Base-by-base conservation (phyloP, 495 filamentous ascomycete species). In the Neurospora discreta region DNA sequence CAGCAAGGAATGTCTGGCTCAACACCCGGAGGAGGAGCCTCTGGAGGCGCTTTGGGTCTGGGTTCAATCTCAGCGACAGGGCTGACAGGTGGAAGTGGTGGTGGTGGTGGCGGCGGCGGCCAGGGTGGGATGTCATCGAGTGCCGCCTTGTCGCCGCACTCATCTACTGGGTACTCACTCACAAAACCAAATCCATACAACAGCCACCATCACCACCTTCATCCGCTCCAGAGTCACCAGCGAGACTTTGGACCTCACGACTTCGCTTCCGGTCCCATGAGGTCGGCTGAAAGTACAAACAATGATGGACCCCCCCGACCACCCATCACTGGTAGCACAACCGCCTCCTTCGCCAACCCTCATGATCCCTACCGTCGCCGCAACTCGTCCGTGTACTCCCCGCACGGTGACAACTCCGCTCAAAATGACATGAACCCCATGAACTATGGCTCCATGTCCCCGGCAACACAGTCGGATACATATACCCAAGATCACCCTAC, bases 351-450 rank as follows among this genome's bases (percentile, higher is more conserved):
- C 52, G 15, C 52, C 52, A 33, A 60, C 52, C 52, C 23, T 30
- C 52, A 60, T 60, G 36, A 52, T 30, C 39, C 26, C 42, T 52
- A 40, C 70, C 68, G 71, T 72, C 70, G 73, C 70, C 70, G 73
- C 70, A 71, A 70, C 39, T 75, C 78, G 40, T 73, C 76, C 26
- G 68, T 74, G 79, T 80, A 78, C 80, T 75, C 78, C 46, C 75
- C 72, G 52, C 26, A 26, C 79, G 80, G 80, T 77, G 78, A 78
- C 74, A 79, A 80, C 80, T 81, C 80, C 80, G 78, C 80, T 70
- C 77, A 38, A 58, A 58, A 26, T 60, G 52, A 60, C 23, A 60
- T 60, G n/a, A 23, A 65, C 26, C 39, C 30, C 23, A 60, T 60
- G n/a, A 23, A 65, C 26, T 46, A 39, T 5, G 42, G 70, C n/a